Conservation (phyloP, 768 basidiomycete species). For the Leccinum olivaceopallidum region DNA sequence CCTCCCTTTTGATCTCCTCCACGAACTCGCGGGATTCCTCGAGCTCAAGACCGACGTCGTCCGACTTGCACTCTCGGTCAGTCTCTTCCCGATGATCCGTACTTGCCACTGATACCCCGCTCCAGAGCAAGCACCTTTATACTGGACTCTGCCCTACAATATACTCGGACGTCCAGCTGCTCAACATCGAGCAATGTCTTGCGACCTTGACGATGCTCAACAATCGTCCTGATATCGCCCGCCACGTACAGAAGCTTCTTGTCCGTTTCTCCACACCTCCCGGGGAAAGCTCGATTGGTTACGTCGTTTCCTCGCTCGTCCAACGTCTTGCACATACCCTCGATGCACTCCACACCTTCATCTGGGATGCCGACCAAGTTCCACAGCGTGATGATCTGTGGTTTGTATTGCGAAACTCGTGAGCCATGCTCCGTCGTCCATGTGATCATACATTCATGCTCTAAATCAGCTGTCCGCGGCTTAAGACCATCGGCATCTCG, state of each 20-base stretch:
- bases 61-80: constrained; percentile 58
- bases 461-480: constrained; percentile 57
- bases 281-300: constrained; percentile 18
- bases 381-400: constrained; percentile 75
- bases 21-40: constrained; percentile 62
- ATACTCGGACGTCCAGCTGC: constrained; percentile 58
- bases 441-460: not conserved
- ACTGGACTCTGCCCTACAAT: constrained; percentile 53
- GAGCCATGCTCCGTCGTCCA: constrained; percentile 18
- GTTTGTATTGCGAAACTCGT: constrained; percentile 72
- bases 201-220: constrained; percentile 66
- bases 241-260: constrained; percentile 63
- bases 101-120: constrained; percentile 5
- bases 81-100: constrained; percentile 29
- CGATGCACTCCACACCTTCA: constrained; percentile 65
- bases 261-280: constrained; percentile 41
- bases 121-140: constrained; percentile 57
- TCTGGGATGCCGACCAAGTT: constrained; percentile 71
- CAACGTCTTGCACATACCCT: constrained; percentile 50
- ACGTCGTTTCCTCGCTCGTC: constrained; percentile 51
- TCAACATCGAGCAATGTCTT: constrained; percentile 58
- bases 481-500: constrained; percentile 61
- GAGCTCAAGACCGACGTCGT: constrained; percentile 54
- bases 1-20: constrained; percentile 61
- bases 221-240: constrained; percentile 53